Evolutionary conservation across 139 green algal genomes (phyloP), one percentile per base, ranked within the genome.

Genomic region (Diplosphaera chodatii): DNA sequence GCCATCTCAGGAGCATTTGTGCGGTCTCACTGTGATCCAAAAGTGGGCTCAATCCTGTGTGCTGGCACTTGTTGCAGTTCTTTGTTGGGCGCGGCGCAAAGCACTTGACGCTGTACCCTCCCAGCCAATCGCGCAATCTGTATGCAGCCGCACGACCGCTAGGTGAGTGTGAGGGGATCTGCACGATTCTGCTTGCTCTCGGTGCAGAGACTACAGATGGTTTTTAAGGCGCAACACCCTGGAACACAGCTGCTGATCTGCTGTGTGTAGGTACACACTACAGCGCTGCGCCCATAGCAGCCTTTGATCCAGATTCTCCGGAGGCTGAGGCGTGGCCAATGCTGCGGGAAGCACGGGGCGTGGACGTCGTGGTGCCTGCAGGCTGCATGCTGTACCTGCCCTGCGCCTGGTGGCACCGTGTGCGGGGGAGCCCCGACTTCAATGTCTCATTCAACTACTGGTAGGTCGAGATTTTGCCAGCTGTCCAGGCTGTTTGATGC

Each of bases 321-420:
- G 40, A 64, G 63, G 68, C 37, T 32, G 68, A 74, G 30, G 63
- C 15, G 2, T 67, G 13, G 15, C 30, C 30, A 32, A 16, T 64
- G 28, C 32, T 59, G 28, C 40, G 32, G 32, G 8, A 74, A 25
- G 34, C 68, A 32, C 20, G 29, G 34, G 40, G 67, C 22, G 32
- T 71, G 18, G 8, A 6, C 2, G 68, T 74, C 25, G 69, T 40
- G 40, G 33, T 74, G 31, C 33, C 25, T 22, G 25, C 63, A 5
- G 68, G 68, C 25, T 31, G 32, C 37, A 74, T 74, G 68, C 64
- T 74, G 68, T 74, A 69, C 59, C 59, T 74, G 40, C 68, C 68
- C 8, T 67, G 37, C 68, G 69, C 40, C 68, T 74, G 68, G 68
- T 74, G 68, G 68, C 68, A 74, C 59, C 13, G 10, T 22, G 68